These are phyloP conservation scores for Tylopilus sp. DNA, from an alignment of 1,284 basidiomycete genomes.

Conservation along the genomic window DNA sequence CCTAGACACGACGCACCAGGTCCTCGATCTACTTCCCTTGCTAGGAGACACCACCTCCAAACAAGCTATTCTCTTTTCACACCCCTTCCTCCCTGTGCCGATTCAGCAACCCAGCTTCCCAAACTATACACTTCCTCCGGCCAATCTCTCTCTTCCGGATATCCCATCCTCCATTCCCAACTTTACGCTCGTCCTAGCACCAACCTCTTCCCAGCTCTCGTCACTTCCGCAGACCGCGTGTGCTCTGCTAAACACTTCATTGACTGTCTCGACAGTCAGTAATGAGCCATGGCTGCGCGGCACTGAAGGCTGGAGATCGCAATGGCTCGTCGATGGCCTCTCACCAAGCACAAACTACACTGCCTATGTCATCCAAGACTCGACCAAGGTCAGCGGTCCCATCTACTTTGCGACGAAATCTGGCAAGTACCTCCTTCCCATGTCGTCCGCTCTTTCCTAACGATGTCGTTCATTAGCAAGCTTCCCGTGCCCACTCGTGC, in stretches of 20 bases:
- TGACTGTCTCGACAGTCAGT: conserved; percentile 37
- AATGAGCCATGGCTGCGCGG: conserved; percentile 54
- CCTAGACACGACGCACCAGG: conserved; percentile 39
- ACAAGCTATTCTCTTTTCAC: conserved; percentile 75
- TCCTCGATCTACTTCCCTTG: conserved; percentile 46
- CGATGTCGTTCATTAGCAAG: conserved; percentile 35
- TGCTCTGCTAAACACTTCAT: conserved; percentile 39
- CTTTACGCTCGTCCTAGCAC: conserved; percentile 52
- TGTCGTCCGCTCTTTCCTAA: not conserved
- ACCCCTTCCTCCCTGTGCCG: conserved; percentile 43
- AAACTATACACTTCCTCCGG: conserved; percentile 73
- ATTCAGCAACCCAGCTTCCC: conserved; percentile 57
- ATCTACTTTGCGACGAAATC: conserved; percentile 70
- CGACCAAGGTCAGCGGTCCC: conserved; percentile 55
- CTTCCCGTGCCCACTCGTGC: conserved; percentile 71
- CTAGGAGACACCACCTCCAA: conserved; percentile 77
- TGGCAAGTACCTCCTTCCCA: conserved; percentile 36
- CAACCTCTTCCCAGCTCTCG: conserved; percentile 41
- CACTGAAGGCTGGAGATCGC: conserved; percentile 56
- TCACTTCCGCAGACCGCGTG: conserved; percentile 60
- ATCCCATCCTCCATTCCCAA: conserved; percentile 44
- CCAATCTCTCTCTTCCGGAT: conserved; percentile 48
- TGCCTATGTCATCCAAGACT: conserved; percentile 53
- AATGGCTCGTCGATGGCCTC: conserved; percentile 62
- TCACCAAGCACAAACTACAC: conserved; percentile 69